These are phyloP conservation scores for Fraxinus nigra DNA, from an alignment of 305 asterid genomes.

Conservation along the genomic window DNA sequence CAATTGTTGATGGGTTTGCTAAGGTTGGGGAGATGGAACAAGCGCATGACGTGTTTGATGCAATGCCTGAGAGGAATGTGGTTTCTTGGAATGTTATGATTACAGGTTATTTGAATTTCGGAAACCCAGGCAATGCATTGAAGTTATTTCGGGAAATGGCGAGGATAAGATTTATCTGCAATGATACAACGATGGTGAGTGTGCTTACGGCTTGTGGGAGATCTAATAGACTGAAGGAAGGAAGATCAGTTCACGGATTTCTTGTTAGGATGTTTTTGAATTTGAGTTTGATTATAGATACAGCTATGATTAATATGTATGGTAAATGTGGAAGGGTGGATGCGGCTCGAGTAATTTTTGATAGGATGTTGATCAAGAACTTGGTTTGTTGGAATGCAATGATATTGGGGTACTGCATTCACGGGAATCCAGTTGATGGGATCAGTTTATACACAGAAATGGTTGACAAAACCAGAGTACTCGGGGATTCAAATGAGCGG, in stretches of 20 bases:
- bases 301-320: background rate
- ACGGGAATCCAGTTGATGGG: background rate
- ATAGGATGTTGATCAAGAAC: background rate
- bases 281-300: background rate
- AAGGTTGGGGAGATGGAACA: background rate
- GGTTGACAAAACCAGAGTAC: background rate
- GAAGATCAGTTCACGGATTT: background rate
- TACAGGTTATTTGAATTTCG: background rate
- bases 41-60: background rate
- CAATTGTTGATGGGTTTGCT: background rate
- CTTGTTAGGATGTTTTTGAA: background rate
- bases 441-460: background rate
- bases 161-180: background rate
- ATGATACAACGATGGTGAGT: background rate
- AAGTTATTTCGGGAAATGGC: background rate
- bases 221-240: background rate
- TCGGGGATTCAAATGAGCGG: background rate
- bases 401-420: background rate
- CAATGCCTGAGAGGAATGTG: conserved; percentile 13
- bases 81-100: conserved; percentile 64
- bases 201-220: background rate
- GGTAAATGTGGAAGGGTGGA: background rate
- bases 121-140: background rate
- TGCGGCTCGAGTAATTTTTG: background rate
- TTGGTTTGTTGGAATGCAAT: background rate